These are phyloP conservation scores for Neonectria magnoliae DNA, from an alignment of 2,329 filamentous ascomycete species.

Conservation along the genomic window DNA sequence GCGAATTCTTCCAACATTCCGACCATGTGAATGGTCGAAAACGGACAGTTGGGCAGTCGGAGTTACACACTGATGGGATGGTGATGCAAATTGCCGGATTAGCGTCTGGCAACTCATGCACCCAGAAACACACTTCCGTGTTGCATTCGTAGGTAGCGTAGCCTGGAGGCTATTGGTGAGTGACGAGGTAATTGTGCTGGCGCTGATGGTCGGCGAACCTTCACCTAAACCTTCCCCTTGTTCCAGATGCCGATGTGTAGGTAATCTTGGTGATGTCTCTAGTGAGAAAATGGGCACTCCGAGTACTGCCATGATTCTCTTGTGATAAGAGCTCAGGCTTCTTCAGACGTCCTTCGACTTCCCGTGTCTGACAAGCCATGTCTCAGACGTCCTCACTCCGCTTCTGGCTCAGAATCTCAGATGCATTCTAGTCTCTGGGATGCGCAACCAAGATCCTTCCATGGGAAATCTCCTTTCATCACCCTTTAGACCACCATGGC, in stretches of 20 bases:
- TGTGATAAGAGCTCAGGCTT: background rate
- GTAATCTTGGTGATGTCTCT: background rate
- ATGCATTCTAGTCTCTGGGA: background rate
- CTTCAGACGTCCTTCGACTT: background rate
- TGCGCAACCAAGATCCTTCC: background rate
- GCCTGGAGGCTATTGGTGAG: background rate
- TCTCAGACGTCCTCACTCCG: background rate
- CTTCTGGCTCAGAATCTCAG: background rate
- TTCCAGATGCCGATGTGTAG: background rate
- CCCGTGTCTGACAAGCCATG: background rate
- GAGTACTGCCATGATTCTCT: background rate
- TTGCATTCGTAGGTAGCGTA: no score
- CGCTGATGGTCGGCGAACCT: background rate
- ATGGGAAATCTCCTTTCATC: background rate
- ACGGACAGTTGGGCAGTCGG: background rate
- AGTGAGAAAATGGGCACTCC: background rate
- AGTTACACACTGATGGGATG: background rate
- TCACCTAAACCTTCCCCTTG: background rate
- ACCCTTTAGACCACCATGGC: constrained; percentile 10
- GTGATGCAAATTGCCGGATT: constrained; percentile 7
- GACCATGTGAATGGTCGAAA: background rate
- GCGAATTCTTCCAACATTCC: background rate
- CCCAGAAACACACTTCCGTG: background rate
- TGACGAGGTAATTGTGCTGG: background rate
- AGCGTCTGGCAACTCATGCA: constrained; percentile 10